Evolutionary conservation across 805 yeast genomes (phyloP).

Genomic region (Tetrapisispora iriomotensis): DNA sequence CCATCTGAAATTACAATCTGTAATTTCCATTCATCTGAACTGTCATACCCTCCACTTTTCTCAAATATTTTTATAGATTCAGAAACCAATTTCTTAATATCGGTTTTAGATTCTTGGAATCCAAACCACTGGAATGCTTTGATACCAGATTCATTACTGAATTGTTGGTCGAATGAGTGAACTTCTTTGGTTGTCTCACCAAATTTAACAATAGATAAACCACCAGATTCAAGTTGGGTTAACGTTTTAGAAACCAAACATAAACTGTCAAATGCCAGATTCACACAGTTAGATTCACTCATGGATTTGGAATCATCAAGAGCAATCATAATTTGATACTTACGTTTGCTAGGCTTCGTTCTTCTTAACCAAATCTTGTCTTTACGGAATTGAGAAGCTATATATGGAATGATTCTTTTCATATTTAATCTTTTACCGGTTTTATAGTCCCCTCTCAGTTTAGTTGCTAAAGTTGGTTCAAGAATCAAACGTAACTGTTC

Average conservation of each 20-base stretch:
- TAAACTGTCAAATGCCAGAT: conserved; percentile 87
- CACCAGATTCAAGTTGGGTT: conserved; percentile 91
- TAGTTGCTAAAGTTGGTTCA: conserved; percentile 95
- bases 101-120: conserved; percentile 81
- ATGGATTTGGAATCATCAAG: conserved; percentile 96
- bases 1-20: conserved; percentile 94
- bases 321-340: conserved; percentile 94
- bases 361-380: conserved; percentile 98
- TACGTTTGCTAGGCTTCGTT: conserved; percentile 94
- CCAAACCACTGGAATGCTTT: conserved; percentile 78
- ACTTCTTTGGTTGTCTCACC: conserved; percentile 79
- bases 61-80: conserved; percentile 68
- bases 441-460: conserved; percentile 88
- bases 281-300: conserved; percentile 87
- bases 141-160: conserved; percentile 76
- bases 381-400: conserved; percentile 93
- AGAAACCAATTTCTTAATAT: conserved; percentile 62
- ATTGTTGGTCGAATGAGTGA: conserved; percentile 82
- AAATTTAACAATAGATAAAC: conserved; percentile 78
- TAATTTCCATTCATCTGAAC: conserved; percentile 81
- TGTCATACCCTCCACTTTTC: conserved; percentile 41
- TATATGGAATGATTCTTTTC: conserved; percentile 95
- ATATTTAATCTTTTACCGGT: conserved; percentile 94
- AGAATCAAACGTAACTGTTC: conserved; percentile 88
- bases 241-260: conserved; percentile 90